A percentile compares a stretch with the other conserved stretches of the same genome.
Evolutionary conservation across 306 rosid genomes (phyloP).

Genomic region (Delonix regia): DNA sequence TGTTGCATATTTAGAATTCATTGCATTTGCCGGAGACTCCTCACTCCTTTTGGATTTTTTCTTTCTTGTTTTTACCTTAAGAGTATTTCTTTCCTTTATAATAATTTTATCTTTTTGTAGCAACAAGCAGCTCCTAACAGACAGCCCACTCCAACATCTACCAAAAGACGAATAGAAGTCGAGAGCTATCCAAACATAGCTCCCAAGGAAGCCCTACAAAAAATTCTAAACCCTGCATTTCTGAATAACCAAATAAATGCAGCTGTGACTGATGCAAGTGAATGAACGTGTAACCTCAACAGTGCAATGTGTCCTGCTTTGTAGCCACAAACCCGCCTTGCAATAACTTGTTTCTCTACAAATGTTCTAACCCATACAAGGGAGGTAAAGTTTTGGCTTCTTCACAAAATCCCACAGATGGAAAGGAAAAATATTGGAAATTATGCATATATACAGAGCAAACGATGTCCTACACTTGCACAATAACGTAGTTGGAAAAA

Average conservation of each 20-base stretch:
- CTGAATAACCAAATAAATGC: neutral
- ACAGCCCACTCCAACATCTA: too few species aligned
- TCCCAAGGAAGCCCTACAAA: neutral
- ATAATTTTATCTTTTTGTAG: too few species aligned
- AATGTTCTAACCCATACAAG: too few species aligned
- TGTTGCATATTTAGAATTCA: too few species aligned
- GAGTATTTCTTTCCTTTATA: too few species aligned
- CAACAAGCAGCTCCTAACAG: too few species aligned
- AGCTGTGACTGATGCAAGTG: neutral
- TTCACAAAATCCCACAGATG: neutral
- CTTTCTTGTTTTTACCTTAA: too few species aligned
- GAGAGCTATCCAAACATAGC: neutral
- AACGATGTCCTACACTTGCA: conserved; percentile 16
- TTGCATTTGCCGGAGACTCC: too few species aligned
- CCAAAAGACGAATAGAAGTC: too few species aligned
- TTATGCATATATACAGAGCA: conserved; percentile 22
- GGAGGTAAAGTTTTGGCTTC: neutral
- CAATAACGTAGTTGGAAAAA: conserved; percentile 36
- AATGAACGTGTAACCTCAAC: neutral
- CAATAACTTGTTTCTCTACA: too few species aligned
- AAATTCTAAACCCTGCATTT: neutral
- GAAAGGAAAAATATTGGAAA: neutral
- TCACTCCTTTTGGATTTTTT: too few species aligned
- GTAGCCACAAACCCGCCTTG: neutral
- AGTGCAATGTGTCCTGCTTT: neutral